Evolutionary conservation across 805 yeast species (phyloP).

Genomic region (Deakozyma indianensis): DNA sequence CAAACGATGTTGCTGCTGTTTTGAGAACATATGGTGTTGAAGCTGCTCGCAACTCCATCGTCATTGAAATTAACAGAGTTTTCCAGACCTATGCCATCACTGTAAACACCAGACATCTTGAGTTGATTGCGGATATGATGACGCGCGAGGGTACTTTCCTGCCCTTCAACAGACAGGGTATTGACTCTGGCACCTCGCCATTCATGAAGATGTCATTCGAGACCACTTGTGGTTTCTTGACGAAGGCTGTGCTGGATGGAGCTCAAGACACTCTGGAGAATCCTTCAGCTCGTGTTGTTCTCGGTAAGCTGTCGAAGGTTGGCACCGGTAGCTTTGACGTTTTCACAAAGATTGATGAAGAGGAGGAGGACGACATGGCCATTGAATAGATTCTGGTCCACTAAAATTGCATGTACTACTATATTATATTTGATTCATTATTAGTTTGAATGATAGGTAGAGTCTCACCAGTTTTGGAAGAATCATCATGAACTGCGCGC

Average conservation of each 20-base stretch:
- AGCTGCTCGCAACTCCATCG: slow-evolving; percentile 97
- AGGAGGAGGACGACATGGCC: not conserved
- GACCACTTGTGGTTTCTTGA: slow-evolving; percentile 93
- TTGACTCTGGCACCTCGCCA: slow-evolving; percentile 87
- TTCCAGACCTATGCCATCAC: slow-evolving; percentile 92
- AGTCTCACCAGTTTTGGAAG: too few species aligned
- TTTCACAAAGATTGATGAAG: slow-evolving; percentile 11
- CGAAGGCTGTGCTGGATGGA: slow-evolving; percentile 88
- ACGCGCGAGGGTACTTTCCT: slow-evolving; percentile 95
- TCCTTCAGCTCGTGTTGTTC: slow-evolving; percentile 86
- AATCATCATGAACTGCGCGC: too few species aligned
- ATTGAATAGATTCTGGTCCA: too few species aligned
- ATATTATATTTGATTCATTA: not conserved
- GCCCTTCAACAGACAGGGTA: slow-evolving; percentile 97
- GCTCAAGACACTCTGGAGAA: slow-evolving; percentile 77
- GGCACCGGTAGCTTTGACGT: slow-evolving; percentile 97
- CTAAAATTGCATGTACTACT: too few species aligned
- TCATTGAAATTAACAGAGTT: slow-evolving; percentile 87
- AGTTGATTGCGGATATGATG: slow-evolving; percentile 97
- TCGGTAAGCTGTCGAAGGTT: slow-evolving; percentile 79
- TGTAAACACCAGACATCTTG: slow-evolving; percentile 87
- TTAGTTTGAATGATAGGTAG: too few species aligned
- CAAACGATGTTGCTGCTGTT: slow-evolving; percentile 89
- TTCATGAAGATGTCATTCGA: slow-evolving; percentile 98
- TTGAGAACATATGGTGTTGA: slow-evolving; percentile 92